Base-by-base conservation (phyloP, 108 stramenopile species). In the Chaetoceros tenuissimus region DNA sequence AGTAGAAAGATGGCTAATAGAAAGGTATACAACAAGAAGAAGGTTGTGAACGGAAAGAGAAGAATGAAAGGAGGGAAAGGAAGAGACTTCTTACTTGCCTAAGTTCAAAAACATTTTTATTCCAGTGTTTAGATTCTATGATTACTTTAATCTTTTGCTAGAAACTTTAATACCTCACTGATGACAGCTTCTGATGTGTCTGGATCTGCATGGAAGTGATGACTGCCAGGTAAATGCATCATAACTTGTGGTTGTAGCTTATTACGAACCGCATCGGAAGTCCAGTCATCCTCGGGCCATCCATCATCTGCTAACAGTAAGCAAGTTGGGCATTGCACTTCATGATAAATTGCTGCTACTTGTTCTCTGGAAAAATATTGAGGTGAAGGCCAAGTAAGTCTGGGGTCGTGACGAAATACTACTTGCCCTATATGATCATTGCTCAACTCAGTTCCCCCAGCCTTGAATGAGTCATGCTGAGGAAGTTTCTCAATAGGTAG, bases 201-300 rank as follows among this genome's bases (percentile, higher is more conserved):
- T 23, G 84, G 84, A 72, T 91, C 89, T 0, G 83, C 79, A 79
- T 91, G 89, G 57, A 91, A 87, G 53, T 87, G 85, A 71, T 91
- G 89, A 67, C 74, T 77, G 3, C 89, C 89, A 8, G 72, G 75
- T 31, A 91, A 57, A 17, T 53, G 67, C 53, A 68, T 30, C 1
- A 59, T 28, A 22, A 31, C 44, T 16, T 45, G 28, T 26, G 85
- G 83, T 23, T 68, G 46, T 48, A 91, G 52, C n/a, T 69, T 45
- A n/a, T 75, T 58, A 28, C 30, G 55, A 1, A 71, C 57, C 16
- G 59, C 61, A 24, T 57, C 24, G 31, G 53, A 60, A 21, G 28
- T 72, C 52, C 57, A 64, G 13, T 47, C 34, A 17, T 50, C 71
- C 46, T 30, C 61, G 0, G 89, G 89, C 81, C 81, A 84, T n/a